Percentiles rank a stretch among this genome's conserved stretches.
These are phyloP conservation scores for Drosera spatulata DNA, from an alignment of 179 eudicot species.

Conservation along the genomic window DNA sequence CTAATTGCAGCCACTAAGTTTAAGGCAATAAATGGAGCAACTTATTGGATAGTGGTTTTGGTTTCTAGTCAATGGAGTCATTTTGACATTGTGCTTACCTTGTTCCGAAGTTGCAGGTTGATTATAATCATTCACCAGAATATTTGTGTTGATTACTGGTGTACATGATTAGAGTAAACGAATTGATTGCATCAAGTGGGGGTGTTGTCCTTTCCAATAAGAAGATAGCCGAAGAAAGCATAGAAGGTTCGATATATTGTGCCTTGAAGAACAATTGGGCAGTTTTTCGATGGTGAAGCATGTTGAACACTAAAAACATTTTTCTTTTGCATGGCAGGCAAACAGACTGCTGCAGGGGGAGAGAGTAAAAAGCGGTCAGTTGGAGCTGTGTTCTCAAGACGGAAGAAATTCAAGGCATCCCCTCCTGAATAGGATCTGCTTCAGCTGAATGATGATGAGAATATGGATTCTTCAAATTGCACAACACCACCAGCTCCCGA, in stretches of 20 bases:
- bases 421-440: neutral
- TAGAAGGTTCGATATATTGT: neutral
- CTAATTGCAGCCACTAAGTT: constrained; percentile 30
- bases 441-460: neutral
- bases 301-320: too few species aligned
- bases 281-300: too few species aligned
- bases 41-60: too few species aligned
- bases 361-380: neutral
- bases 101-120: too few species aligned
- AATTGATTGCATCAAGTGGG: neutral
- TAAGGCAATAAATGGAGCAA: too few species aligned
- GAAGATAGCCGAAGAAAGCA: neutral
- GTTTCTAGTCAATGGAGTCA: too few species aligned
- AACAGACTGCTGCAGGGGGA: neutral
- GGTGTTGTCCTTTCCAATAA: neutral
- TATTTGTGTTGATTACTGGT: constrained; percentile 8
- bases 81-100: too few species aligned
- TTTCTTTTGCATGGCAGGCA: too few species aligned
- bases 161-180: constrained; percentile 7
- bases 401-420: neutral
- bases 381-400: neutral
- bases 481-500: neutral
- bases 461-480: neutral
- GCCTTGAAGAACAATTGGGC: neutral
- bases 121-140: too few species aligned